These are phyloP conservation scores for Termitomyces sp. DNA, from an alignment of 768 basidiomycete species.

Conservation along the genomic window DNA sequence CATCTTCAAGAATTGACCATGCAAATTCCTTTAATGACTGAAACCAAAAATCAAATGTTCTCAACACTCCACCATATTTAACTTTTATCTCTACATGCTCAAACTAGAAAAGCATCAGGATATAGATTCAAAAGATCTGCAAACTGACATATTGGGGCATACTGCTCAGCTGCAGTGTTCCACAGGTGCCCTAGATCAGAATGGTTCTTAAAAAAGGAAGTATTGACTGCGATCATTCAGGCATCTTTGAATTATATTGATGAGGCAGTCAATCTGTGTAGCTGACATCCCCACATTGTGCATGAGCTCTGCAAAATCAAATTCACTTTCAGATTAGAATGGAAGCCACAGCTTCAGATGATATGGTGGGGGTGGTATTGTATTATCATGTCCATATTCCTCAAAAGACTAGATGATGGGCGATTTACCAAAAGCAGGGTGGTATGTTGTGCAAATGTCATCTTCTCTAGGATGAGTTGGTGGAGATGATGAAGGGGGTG, in stretches of 20 bases:
- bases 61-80: not conserved
- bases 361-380: not conserved
- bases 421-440: not conserved
- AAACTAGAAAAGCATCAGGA: too few relatives aligned
- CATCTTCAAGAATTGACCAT: slow-evolving; percentile 20
- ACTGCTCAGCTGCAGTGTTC: slow-evolving; percentile 8
- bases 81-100: not conserved
- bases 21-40: slow-evolving; percentile 27
- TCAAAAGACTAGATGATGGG: slow-evolving; percentile 5
- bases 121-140: too few relatives aligned
- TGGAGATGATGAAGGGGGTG: not conserved
- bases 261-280: slow-evolving; percentile 12
- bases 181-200: slow-evolving; percentile 18
- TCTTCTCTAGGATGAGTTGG: not conserved
- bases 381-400: not conserved
- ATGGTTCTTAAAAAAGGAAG: slow-evolving; percentile 17
- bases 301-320: slow-evolving; percentile 25
- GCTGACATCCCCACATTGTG: slow-evolving; percentile 18
- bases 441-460: not conserved
- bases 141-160: not conserved
- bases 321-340: slow-evolving; percentile 23
- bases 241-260: slow-evolving; percentile 16
- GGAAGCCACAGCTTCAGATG: slow-evolving; percentile 25
- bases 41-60: slow-evolving; percentile 14
- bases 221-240: not conserved